Base-by-base conservation (phyloP, 1,284 basidiomycete genomes). In the Ceratorhiza oryzae-sativae region DNA sequence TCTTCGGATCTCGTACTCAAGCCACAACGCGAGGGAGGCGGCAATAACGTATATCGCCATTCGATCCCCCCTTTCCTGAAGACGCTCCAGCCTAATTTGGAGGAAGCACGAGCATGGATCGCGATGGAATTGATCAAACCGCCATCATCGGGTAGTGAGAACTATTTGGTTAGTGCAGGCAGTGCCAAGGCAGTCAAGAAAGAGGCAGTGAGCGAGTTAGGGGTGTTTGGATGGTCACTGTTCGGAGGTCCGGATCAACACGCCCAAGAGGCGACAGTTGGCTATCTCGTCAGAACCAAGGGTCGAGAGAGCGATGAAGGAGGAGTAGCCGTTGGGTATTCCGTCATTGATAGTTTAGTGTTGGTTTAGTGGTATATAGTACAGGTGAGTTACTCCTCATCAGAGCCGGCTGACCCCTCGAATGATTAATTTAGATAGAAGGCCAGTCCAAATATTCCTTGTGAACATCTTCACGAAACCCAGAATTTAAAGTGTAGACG, bases 1-100 rank as follows among this genome's bases (percentile, higher is more conserved):
- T 59, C 58, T 48, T 39, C 49, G 2, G 81, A 84, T 13, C 89
- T 93, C 55, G 97, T 98, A 1, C 85, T 98, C 60, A 98, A 99
- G 80, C 97, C 97, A 0, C 96, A 98, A 80, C 87, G 96, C 20
- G 94, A 99, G 83, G 97, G 97, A 3, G 97, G 97, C 0, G 97
- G 97, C 1, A 97, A 99, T 80, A 99, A 99, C 78, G 87, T 98
- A 27, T 99, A 98, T 82, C 90, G 92, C 67, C 80, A 82, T 3
- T 88, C 91, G 61, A 98, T 98, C 68, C 93, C 92, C 0, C 76
- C 83, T 0, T 95, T 95, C 80, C 83, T 98, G 1, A 86, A 89
- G 6, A 77, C 79, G 0, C 83, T 97, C 1, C 82, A 85, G 0
- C 76, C 74, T 0, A 80, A 83, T 53, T 12, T 70, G n/a, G 67